These are phyloP conservation scores for Crithidia bombi DNA, from an alignment of 208 protist species.

Conservation along the genomic window DNA sequence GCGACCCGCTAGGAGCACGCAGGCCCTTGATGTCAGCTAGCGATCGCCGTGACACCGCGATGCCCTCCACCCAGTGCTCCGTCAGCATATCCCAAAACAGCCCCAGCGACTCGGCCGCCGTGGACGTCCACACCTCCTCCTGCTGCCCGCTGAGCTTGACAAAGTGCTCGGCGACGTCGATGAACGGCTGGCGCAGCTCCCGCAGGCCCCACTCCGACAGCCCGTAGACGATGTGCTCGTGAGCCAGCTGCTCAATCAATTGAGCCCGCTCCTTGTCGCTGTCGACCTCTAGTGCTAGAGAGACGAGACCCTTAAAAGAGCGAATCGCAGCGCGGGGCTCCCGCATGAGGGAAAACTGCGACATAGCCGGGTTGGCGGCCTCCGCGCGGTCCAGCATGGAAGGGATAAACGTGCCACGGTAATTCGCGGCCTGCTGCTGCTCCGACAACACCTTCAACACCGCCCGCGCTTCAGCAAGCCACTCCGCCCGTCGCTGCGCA, in stretches of 20 bases:
- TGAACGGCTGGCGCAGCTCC: slow-evolving; percentile 14
- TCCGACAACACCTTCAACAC: background rate
- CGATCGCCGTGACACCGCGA: background rate
- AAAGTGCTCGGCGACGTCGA: background rate
- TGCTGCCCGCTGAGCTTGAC: background rate
- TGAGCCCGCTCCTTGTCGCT: background rate
- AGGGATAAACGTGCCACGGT: slow-evolving; percentile 1
- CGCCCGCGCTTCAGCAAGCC: background rate
- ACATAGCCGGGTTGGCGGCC: slow-evolving; percentile 8
- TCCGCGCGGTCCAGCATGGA: slow-evolving; percentile 16
- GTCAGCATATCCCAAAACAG: slow-evolving; percentile 14
- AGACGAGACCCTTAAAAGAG: background rate
- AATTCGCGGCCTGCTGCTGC: background rate
- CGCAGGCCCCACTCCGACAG: slow-evolving; percentile 2
- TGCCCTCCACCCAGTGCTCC: background rate
- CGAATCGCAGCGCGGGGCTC: slow-evolving; percentile 10
- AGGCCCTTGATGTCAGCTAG: background rate
- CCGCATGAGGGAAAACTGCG: slow-evolving; percentile 5
- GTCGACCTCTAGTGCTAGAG: background rate
- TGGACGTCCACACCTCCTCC: background rate
- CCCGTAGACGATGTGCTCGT: slow-evolving; percentile 6
- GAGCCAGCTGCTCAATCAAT: background rate
- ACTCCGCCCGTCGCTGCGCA: slow-evolving; percentile 10
- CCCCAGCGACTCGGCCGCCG: slow-evolving; percentile 2
- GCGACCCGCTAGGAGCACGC: slow-evolving; percentile 9